A percentile compares a stretch with the other conserved stretches of the same genome.
Conservation (phyloP, 768 basidiomycete species). For the Clavulina sp. region DNA sequence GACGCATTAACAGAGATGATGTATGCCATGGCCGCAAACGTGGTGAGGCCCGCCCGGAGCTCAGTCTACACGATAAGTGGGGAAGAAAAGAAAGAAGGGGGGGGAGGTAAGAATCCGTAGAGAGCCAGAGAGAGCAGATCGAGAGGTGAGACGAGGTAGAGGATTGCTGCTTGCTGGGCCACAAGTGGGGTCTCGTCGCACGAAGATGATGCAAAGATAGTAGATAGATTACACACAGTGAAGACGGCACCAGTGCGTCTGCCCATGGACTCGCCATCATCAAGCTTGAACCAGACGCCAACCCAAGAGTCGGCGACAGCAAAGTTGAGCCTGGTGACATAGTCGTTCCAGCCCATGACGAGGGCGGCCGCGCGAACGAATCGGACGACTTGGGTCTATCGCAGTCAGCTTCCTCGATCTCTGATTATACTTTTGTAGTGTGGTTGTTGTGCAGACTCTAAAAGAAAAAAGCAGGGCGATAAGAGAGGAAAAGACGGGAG, state of each 20-base stretch:
- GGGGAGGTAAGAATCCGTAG: not conserved
- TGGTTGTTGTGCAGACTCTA: too few species aligned
- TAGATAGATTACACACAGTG: not conserved
- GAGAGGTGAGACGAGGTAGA: too few species aligned
- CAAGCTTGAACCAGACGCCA: conserved; percentile 56
- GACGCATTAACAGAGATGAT: conserved; percentile 78
- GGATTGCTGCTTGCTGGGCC: too few species aligned
- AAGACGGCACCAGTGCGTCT: conserved; percentile 50
- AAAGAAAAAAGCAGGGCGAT: too few species aligned
- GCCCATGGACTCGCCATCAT: conserved; percentile 47
- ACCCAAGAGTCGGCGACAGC: conserved; percentile 25
- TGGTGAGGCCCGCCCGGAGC: conserved; percentile 16
- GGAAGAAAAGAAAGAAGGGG: not conserved
- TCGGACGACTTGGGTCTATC: too few species aligned
- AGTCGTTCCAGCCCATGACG: too few species aligned
- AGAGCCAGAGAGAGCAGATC: too few species aligned
- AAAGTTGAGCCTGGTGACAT: conserved; percentile 24
- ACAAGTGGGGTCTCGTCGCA: not conserved
- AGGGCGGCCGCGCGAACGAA: too few species aligned
- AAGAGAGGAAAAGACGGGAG: too few species aligned
- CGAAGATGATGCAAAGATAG: not conserved
- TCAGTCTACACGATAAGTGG: conserved; percentile 18
- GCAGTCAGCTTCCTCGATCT: too few species aligned
- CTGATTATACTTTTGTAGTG: too few species aligned
- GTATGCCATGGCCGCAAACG: conserved; percentile 33